Base-by-base conservation (phyloP, 306 rosid genomes). In the Vicia faba region DNA sequence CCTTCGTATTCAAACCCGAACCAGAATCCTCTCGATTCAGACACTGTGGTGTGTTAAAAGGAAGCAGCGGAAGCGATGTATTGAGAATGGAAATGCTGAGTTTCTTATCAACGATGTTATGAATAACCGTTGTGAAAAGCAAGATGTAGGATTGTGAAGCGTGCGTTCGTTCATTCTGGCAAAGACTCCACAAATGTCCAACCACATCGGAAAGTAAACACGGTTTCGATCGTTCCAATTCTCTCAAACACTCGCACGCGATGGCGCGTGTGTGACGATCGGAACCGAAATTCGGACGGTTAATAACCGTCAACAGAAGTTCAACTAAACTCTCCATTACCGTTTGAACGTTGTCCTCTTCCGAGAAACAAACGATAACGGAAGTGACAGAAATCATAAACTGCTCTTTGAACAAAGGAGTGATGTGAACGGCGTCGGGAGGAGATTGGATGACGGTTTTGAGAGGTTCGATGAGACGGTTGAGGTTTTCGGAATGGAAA, bases 121-220 rank as follows among this genome's bases (percentile, higher is more conserved):
- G 84, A 45, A 93, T 73, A 23, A 84, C 97, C 4, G 87, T 56
- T 0, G 89, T 79, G 76, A 93, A 88, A 11, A 93, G 72, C 33
- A 93, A 81, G 44, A 89, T 81, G 58, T 93, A 93, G 50, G 83
- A 70, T 65, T 93, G 98, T 0, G 89, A 88, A 35, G 88, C 89
- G 78, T 93, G 98, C 11, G 98, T 93, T 44, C 98, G 82, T 76
- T 93, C 98, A 76, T 69, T 88, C 82, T 86, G 98, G 84, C 96
- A 93, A 48, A 89, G 36, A 55, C 85, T 75, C 98, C 98, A 93
- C 12, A 93, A 72, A 64, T 93, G 97, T 0, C 96, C 98, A 13
- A 83, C 88, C 11, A 88, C 82, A 8, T 87, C 89, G 5, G 97
- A 89, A 13, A 93, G 95, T 43, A 93, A 75, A 58, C 92, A 74